Percentiles rank a stretch among this genome's conserved stretches.
Conservation (phyloP, 192 early-diverging fungal species). For the Podila verticillata region DNA sequence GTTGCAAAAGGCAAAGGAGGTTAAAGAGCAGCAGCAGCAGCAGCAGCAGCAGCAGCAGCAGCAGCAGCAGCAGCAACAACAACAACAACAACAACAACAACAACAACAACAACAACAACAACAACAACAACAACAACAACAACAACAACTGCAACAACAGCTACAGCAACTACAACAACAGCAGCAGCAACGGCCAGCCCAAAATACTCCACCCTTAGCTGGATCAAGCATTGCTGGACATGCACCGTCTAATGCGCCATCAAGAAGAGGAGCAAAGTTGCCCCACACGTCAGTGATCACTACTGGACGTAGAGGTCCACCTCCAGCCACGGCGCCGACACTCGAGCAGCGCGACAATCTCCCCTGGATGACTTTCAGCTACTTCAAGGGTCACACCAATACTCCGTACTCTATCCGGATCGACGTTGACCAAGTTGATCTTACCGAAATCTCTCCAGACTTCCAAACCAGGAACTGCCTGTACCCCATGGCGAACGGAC, state of each 20-base stretch:
- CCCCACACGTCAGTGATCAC: neutral
- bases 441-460: conserved; percentile 57
- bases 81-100: neutral
- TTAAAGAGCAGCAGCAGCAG: neutral
- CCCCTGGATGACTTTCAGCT: conserved; percentile 75
- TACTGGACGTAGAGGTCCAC: neutral
- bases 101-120: no score
- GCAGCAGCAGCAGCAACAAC: neutral
- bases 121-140: neutral
- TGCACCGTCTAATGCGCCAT: neutral
- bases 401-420: conserved; percentile 71
- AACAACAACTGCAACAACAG: neutral
- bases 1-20: neutral
- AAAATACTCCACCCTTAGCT: no score
- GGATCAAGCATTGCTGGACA: no score
- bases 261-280: neutral
- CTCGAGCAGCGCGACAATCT: conserved; percentile 58
- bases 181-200: no score
- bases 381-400: conserved; percentile 72
- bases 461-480: conserved; percentile 84
- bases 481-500: conserved; percentile 83
- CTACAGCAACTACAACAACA: no score
- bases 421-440: conserved; percentile 71
- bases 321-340: conserved; percentile 32
- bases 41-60: neutral